phyloP scores from a whole-genome alignment of 2,329 filamentous ascomycete species.

The Venturia effusa region DNA sequence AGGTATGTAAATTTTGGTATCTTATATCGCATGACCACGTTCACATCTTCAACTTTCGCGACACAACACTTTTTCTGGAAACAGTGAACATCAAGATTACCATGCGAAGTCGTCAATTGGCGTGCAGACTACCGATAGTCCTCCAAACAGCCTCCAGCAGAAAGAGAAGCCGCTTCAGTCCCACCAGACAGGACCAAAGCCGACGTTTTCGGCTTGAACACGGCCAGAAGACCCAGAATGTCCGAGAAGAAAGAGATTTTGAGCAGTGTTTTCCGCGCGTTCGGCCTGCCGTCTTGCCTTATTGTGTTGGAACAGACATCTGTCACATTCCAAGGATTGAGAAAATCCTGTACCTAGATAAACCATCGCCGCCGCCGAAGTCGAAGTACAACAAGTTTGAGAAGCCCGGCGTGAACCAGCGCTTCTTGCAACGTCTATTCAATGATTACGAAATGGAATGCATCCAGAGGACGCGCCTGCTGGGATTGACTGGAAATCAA shows the following conservation, averaged over 20 bases:
- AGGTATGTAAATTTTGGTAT: too few relatives aligned
- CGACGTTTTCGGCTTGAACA: background rate
- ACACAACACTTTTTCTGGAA: too few relatives aligned
- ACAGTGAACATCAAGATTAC: background rate
- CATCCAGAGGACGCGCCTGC: background rate
- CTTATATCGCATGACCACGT: too few relatives aligned
- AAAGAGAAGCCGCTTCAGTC: background rate
- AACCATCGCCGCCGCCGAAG: background rate
- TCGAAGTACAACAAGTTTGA: background rate
- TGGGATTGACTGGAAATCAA: background rate
- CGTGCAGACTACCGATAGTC: background rate
- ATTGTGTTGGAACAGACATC: constrained; percentile 70
- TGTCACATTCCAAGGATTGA: constrained; percentile 58
- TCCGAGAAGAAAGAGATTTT: background rate
- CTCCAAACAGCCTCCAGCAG: background rate
- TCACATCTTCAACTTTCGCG: too few relatives aligned
- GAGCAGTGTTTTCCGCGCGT: constrained; percentile 4
- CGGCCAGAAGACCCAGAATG: too few relatives aligned
- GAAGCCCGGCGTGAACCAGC: background rate
- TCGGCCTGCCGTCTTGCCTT: constrained; percentile 50
- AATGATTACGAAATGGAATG: constrained; percentile 14
- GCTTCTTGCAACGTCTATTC: background rate
- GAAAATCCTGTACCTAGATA: constrained; percentile 36
- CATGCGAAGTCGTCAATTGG: background rate
- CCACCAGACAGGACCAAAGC: background rate